Base-by-base conservation (phyloP, 1,284 basidiomycete species). In the Apiotrichum laibachii region DNA sequence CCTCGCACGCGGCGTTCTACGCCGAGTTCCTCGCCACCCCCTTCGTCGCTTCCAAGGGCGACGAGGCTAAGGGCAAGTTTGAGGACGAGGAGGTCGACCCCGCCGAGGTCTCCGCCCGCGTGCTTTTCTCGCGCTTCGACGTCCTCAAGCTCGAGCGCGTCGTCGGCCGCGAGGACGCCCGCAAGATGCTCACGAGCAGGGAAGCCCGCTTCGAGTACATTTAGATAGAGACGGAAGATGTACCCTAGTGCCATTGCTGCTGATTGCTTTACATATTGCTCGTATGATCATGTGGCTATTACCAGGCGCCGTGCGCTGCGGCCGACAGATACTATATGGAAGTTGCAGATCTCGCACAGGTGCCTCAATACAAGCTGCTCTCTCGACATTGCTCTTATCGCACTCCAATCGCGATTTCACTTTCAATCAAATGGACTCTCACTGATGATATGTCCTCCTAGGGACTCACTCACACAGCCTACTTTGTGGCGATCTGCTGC, bases 1-100 rank as follows among this genome's bases (percentile, higher is more conserved):
- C 96, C 0, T 87, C 91, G 55, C 92, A 98, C 75, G 83, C 91
- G 0, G 85, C 88, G 64, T 99, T 92, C 78, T 98, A 94, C 77
- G 85, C 89, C 0, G 96, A 99, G 73, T 82, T 92, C 62, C 78
- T 97, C 85, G 87, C 39, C 88, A 88, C 74, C 87, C 95, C 77
- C 0, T 97, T 98, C 82, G 79, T 92, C 46, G 66, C 67, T 4
- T 67, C 68, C 9, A 85, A 89, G n/a, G 64, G 52, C 34, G 59
- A 49, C 6, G 56, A 56, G 15, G 56, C 39, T 15, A 7, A 34
- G 31, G 76, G 76, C 21, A 68, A 78, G 46, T 12, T 12, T 8
- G 37, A 22, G 19, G 58, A 60, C 40, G 57, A 48, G 15, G 75
- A 75, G 19, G 71, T 80, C 42, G 89, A 94, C 47, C 79, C 85